Evolutionary conservation across 2,329 filamentous ascomycete species (phyloP).

Genomic region (Chaetomium sp.): DNA sequence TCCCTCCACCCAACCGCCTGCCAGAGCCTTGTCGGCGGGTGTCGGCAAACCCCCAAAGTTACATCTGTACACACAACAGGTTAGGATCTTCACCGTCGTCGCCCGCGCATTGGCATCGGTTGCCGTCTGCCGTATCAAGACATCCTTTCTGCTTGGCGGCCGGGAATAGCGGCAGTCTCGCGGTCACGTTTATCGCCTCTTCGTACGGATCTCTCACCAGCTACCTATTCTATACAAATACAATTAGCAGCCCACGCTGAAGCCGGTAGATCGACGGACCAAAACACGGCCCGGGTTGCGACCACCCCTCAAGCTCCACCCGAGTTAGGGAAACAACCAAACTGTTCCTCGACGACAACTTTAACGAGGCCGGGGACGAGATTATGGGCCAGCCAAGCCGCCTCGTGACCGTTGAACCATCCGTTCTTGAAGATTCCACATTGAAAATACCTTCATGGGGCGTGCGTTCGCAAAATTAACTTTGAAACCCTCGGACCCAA

Average conservation of each 20-base stretch:
- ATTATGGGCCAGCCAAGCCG: neutral
- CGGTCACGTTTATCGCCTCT: neutral
- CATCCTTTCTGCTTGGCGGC: neutral
- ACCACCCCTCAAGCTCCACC: neutral
- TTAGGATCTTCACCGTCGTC: constrained; percentile 14
- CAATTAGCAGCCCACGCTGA: neutral
- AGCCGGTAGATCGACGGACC: constrained; percentile 7
- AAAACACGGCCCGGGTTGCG: neutral
- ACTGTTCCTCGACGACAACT: neutral
- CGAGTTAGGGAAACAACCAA: neutral
- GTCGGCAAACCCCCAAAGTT: constrained; percentile 16
- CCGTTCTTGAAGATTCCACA: neutral
- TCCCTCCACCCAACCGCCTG: constrained; percentile 20
- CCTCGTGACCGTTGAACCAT: neutral
- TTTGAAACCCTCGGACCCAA: neutral
- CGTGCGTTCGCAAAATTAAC: neutral
- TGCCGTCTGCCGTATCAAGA: constrained; percentile 24
- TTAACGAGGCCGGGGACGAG: neutral
- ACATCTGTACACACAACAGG: constrained; percentile 18
- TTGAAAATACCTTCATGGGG: neutral
- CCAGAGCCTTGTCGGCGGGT: constrained; percentile 14
- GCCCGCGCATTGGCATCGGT: constrained; percentile 18
- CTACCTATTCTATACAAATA: no score
- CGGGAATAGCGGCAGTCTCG: neutral
- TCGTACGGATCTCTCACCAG: neutral